A percentile compares a stretch with the other conserved stretches of the same genome.
Evolutionary conservation across 345 rosid species (phyloP).

Genomic region (Moricandia arvensis): DNA sequence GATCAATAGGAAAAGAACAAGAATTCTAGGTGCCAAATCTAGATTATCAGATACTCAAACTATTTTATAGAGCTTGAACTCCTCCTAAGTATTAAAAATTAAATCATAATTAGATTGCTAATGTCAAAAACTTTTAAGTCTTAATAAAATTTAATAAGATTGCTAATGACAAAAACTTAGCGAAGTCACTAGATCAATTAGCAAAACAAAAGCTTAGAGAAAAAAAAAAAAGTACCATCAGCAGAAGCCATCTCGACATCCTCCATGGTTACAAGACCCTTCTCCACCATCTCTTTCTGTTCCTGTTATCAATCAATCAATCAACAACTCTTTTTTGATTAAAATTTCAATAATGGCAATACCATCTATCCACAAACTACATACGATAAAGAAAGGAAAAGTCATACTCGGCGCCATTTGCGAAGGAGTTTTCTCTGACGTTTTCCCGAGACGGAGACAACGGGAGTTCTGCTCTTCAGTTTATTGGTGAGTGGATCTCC

Average conservation of each 20-base stretch:
- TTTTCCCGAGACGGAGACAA: slow-evolving; percentile 64
- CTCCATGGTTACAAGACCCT: slow-evolving; percentile 70
- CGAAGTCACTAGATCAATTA: too few species aligned
- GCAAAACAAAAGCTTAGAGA: background rate
- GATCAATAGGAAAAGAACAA: background rate
- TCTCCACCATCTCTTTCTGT: slow-evolving; percentile 67
- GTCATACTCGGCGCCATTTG: slow-evolving; percentile 68
- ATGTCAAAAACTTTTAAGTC: too few species aligned
- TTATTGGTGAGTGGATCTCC: slow-evolving; percentile 67
- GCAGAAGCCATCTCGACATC: slow-evolving; percentile 75
- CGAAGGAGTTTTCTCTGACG: slow-evolving; percentile 75
- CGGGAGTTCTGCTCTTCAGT: slow-evolving; percentile 50
- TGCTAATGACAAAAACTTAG: too few species aligned
- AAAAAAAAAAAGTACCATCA: slow-evolving; percentile 42
- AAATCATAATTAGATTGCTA: too few species aligned
- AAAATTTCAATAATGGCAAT: background rate
- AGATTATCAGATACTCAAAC: too few species aligned
- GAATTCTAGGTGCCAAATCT: background rate
- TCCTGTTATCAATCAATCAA: slow-evolving; percentile 47
- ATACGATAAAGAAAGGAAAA: background rate
- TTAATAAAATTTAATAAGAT: too few species aligned
- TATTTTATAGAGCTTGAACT: too few species aligned
- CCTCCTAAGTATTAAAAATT: too few species aligned
- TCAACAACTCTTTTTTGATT: background rate
- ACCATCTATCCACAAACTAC: background rate